phyloP scores from a whole-genome alignment of 768 basidiomycete genomes.

The Suillus clintonianus region DNA sequence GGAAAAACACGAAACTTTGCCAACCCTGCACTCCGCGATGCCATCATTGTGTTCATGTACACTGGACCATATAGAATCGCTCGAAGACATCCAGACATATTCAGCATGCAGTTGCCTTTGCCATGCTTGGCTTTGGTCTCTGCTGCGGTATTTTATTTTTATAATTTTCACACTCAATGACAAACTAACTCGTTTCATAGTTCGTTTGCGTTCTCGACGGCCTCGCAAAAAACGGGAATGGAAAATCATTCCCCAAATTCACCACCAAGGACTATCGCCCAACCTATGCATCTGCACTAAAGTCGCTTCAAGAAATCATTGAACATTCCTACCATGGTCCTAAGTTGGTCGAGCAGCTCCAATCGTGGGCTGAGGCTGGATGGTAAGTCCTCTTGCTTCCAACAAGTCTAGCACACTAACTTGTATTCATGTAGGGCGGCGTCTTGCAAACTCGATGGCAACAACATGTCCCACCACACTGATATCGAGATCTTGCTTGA shows the following conservation, averaged over 20 bases:
- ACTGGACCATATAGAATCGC: no score
- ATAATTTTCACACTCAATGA: background rate
- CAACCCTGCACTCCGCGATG: no score
- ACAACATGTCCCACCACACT: no score
- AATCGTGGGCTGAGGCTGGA: background rate
- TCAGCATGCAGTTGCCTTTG: no score
- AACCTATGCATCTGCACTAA: background rate
- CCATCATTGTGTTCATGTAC: no score
- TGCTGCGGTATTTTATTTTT: background rate
- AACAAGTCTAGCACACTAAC: background rate
- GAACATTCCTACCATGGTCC: background rate
- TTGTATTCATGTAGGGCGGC: background rate
- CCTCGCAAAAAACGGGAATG: background rate
- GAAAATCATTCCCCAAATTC: background rate
- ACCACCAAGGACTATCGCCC: background rate
- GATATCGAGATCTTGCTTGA: no score
- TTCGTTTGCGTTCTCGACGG: background rate
- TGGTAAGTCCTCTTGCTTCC: background rate
- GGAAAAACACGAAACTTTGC: background rate
- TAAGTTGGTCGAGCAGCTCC: background rate
- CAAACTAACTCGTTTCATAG: background rate
- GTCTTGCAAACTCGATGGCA: no score
- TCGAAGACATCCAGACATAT: no score
- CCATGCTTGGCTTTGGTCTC: no score
- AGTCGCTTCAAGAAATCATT: background rate